Evolutionary conservation across 495 filamentous ascomycete genomes (phyloP), one percentile per base, ranked within the genome.

Genomic region (Hypoxylon fuscum): DNA sequence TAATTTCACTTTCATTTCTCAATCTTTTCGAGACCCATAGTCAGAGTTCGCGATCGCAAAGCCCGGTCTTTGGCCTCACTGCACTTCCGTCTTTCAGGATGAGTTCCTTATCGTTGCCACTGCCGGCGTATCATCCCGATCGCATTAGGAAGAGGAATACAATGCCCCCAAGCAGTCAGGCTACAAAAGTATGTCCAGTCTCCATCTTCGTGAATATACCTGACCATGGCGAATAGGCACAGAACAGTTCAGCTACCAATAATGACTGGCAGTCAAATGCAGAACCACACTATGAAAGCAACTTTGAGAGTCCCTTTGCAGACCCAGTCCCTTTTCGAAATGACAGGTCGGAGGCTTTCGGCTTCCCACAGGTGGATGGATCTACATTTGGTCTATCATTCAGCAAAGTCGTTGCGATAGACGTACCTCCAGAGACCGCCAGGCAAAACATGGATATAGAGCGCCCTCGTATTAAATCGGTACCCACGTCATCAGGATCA

Each of bases 101-200:
- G 46, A 40, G 31, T 40, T 22, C 21, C 18, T 29, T 32, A 8
- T 27, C 25, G 3, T 27, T 27, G 25, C 25, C 25, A 27, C 8
- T 27, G n/a, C 29, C 54, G 11, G 23, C 15, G 23, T 25, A 55
- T 18, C 21, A 27, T 25, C 32, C 31, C 25, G 23, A 37, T 10
- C 27, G 42, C 14, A 29, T 37, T 38, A 18, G 40, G 8, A 42
- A 49, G 8, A 37, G 10, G 14, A 25, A n/a, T 18, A 37, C 14
- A 5, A 52, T 47, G 47, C 40, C 41, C 8, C 22, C 11, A 12
- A 0, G 1, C 29, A n/a, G 31, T 47, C 31, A 42, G 4, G 22
- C 25, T 27, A 8, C 47, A 29, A 58, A 22, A 20, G 60, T 64
- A 48, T 40, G 60, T 58, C n/a, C n/a, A n/a, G 14, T 27, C 38